phyloP scores from a whole-genome alignment of 2,329 filamentous ascomycete genomes.

The Aphanocladium album region DNA sequence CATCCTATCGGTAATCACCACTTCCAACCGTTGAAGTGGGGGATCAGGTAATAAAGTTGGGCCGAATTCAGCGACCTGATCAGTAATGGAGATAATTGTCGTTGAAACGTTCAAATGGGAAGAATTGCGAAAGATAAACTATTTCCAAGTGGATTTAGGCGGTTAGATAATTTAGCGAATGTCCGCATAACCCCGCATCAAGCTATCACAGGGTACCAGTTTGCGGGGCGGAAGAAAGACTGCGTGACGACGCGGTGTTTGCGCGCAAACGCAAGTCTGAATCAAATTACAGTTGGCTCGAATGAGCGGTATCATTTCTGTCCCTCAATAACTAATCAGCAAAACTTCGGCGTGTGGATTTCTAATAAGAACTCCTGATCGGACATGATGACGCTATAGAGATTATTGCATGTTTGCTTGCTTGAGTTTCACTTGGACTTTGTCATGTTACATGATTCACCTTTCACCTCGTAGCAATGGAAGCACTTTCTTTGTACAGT shows the following conservation, averaged over 20 bases:
- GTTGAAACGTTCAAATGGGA: not conserved
- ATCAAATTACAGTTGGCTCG: not conserved
- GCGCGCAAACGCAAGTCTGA: no score
- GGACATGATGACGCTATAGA: not conserved
- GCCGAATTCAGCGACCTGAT: not conserved
- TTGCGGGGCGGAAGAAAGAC: not conserved
- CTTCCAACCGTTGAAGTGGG: not conserved
- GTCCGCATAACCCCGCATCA: conserved; percentile 4
- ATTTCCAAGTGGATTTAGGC: not conserved
- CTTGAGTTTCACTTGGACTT: not conserved
- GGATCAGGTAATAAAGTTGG: not conserved
- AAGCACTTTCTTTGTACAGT: not conserved
- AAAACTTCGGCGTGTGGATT: not conserved
- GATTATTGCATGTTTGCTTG: no score
- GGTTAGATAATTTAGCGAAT: not conserved
- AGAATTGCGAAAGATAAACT: not conserved
- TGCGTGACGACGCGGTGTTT: not conserved
- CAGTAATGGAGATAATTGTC: not conserved
- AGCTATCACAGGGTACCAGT: not conserved
- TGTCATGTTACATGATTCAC: not conserved
- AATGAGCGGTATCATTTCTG: not conserved
- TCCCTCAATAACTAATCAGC: not conserved
- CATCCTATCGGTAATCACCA: not conserved
- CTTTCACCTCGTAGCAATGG: not conserved
- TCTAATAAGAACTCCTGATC: not conserved